A percentile compares a stretch with the other conserved stretches of the same genome.
Evolutionary conservation across 208 protist species (phyloP).

Genomic region (Trichomonas vaginalis): DNA sequence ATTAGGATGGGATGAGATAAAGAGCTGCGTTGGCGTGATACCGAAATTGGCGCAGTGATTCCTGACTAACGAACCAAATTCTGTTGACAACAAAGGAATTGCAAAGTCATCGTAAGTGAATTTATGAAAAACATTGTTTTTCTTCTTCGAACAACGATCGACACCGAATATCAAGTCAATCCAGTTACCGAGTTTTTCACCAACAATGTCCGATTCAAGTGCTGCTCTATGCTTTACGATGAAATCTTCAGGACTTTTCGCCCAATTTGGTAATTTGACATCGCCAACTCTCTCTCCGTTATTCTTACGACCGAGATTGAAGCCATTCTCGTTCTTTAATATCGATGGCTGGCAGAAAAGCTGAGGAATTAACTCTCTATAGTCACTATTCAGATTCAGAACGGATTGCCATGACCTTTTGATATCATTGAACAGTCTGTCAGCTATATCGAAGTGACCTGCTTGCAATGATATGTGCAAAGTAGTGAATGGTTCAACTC

Average conservation of each 20-base stretch:
- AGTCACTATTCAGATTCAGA: background rate
- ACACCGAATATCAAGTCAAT: background rate
- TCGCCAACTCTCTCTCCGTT: background rate
- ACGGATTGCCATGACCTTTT: background rate
- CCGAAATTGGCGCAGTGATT: background rate
- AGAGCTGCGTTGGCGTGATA: background rate
- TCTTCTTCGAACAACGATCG: background rate
- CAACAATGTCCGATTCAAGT: background rate
- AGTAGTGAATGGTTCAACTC: slow-evolving; percentile 32
- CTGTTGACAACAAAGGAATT: background rate
- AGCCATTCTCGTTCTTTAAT: background rate
- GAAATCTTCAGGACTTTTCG: background rate
- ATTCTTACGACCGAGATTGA: background rate
- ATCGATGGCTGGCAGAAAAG: background rate
- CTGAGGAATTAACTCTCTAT: background rate
- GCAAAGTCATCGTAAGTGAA: background rate
- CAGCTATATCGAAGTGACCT: background rate
- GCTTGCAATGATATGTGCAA: slow-evolving; percentile 26
- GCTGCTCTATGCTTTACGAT: background rate
- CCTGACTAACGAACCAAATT: background rate
- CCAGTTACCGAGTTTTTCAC: background rate
- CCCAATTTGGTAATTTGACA: background rate
- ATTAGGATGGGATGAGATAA: background rate
- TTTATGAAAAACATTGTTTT: background rate
- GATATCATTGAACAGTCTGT: background rate